Conservation (phyloP, 805 yeast genomes). For the Ascoidea tarda region DNA sequence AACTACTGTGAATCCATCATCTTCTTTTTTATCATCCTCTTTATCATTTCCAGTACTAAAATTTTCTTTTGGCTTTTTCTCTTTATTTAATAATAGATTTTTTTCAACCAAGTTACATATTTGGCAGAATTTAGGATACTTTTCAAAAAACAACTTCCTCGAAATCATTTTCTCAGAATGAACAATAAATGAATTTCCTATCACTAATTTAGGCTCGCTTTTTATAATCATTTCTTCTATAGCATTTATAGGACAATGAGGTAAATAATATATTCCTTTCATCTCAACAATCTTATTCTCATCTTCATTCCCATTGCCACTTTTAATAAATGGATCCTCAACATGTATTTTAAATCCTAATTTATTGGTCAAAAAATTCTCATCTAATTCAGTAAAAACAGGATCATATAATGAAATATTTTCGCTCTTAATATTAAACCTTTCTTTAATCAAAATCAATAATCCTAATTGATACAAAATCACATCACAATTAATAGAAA, state of each 20-base stretch:
- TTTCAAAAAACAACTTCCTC: neutral
- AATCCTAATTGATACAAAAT: neutral
- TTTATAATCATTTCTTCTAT: conserved; percentile 1
- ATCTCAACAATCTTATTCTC: neutral
- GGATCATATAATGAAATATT: conserved; percentile 25
- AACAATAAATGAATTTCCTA: conserved; percentile 1
- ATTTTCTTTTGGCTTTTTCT: neutral
- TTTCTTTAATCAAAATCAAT: neutral
- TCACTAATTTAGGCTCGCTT: neutral
- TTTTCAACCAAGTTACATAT: neutral
- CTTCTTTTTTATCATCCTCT: neutral
- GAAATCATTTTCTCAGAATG: neutral
- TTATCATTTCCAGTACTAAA: neutral
- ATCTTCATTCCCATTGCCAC: too few species aligned
- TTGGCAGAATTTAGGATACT: neutral
- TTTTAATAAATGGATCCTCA: neutral
- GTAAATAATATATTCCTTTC: conserved; percentile 1
- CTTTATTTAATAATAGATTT: neutral
- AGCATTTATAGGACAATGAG: conserved; percentile 3
- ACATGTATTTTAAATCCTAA: conserved; percentile 10
- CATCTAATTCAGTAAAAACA: conserved; percentile 19
- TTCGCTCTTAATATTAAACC: neutral
- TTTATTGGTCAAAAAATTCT: conserved; percentile 10
- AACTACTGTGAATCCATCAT: neutral
- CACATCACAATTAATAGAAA: too few species aligned